A percentile compares a stretch with the other conserved stretches of the same genome.
Evolutionary conservation across 2,329 filamentous ascomycete genomes (phyloP).

Genomic region (Corinectria fuckeliana): DNA sequence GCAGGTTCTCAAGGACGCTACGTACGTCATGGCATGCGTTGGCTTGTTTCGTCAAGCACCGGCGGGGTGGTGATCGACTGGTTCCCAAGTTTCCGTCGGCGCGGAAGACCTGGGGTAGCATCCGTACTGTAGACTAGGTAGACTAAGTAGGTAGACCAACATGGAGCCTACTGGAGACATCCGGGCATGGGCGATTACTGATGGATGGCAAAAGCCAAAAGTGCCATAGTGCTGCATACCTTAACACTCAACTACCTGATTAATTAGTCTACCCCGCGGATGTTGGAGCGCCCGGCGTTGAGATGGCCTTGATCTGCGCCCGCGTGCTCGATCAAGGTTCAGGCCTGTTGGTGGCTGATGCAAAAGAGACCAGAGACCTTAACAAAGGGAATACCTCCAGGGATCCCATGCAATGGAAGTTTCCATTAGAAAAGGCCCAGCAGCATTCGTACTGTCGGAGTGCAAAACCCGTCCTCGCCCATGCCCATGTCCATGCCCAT

Average conservation of each 20-base stretch:
- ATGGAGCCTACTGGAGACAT: too few species aligned
- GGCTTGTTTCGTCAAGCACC: conserved; percentile 32
- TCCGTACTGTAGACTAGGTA: not conserved
- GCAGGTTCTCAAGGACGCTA: conserved; percentile 14
- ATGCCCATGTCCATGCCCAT: not conserved
- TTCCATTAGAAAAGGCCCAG: not conserved
- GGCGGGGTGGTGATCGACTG: conserved; percentile 29
- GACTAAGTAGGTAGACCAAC: not conserved
- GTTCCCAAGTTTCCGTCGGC: not conserved
- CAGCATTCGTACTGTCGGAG: not conserved
- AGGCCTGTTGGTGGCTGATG: conserved; percentile 21
- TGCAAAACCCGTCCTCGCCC: not conserved
- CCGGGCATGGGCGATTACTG: not conserved
- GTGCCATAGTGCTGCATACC: not conserved
- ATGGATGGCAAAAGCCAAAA: conserved; percentile 1
- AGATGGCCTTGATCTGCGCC: conserved; percentile 25
- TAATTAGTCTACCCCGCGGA: not conserved
- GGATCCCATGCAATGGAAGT: not conserved
- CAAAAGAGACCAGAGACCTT: not conserved
- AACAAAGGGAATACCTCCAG: not conserved
- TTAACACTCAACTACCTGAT: not conserved
- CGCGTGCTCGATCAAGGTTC: conserved; percentile 34
- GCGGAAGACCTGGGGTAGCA: conserved; percentile 2
- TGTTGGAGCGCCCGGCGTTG: conserved; percentile 1
- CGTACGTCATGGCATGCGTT: conserved; percentile 33